Conservation (phyloP, 2,329 filamentous ascomycete species). For the Calonectria crousiana region DNA sequence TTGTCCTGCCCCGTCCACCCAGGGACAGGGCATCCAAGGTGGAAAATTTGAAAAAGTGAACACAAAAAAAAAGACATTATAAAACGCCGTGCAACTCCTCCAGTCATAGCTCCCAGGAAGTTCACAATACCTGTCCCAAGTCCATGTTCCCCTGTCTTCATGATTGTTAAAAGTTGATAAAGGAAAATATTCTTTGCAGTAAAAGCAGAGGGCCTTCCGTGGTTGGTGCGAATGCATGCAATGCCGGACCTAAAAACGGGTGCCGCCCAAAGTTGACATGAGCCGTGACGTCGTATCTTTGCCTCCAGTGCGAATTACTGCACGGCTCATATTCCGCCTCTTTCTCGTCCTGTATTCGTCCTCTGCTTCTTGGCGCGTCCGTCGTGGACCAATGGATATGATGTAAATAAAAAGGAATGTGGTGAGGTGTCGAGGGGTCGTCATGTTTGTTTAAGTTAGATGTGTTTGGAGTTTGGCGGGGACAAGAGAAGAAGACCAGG, state of each 20-base stretch:
- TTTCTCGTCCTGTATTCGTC: conserved; percentile 21
- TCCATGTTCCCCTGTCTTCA: conserved; percentile 36
- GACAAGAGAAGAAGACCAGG: conserved; percentile 4
- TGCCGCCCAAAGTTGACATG: conserved; percentile 19
- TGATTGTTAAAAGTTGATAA: conserved; percentile 30
- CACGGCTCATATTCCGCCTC: conserved; percentile 22
- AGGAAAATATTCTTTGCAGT: conserved; percentile 26
- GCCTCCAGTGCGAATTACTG: conserved; percentile 29
- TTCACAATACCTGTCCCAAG: conserved; percentile 32
- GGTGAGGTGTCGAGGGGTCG: conserved; percentile 39
- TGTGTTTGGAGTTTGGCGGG: conserved; percentile 22
- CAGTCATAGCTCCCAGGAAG: conserved; percentile 37
- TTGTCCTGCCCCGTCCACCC: conserved; percentile 38
- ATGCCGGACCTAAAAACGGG: conserved; percentile 20
- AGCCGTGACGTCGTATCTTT: conserved; percentile 21
- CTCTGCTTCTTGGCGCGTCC: conserved; percentile 37
- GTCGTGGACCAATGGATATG: conserved; percentile 24
- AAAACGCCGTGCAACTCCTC: conserved; percentile 45
- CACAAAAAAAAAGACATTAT: conserved; percentile 33
- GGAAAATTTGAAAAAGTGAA: conserved; percentile 16
- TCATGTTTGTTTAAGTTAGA: conserved; percentile 24
- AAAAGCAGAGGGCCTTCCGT: conserved; percentile 30
- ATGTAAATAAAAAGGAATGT: conserved; percentile 46
- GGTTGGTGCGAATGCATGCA: conserved; percentile 23
- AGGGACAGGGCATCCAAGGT: conserved; percentile 40